Conservation (phyloP, 345 rosid species). For the Erysimum cheiranthoides region DNA sequence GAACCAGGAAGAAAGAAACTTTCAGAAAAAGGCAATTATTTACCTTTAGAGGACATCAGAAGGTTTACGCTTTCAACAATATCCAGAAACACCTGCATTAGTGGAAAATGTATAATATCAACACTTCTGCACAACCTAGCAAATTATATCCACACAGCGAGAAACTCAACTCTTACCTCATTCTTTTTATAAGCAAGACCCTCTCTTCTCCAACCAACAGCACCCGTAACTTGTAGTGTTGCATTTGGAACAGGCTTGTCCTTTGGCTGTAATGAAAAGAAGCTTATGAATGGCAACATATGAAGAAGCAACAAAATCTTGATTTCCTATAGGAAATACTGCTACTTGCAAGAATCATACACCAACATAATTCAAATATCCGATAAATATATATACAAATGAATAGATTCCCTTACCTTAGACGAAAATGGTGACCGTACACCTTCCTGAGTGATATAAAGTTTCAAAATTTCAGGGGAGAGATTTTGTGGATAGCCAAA, state of each 20-base stretch:
- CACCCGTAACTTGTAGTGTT: constrained; percentile 98
- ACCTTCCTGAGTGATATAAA: constrained; percentile 98
- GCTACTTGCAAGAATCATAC: constrained; percentile 4
- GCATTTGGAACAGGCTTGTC: constrained; percentile 98
- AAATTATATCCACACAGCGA: constrained; percentile 11
- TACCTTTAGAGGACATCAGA: constrained; percentile 98
- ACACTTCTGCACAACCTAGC: neutral
- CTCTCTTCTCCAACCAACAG: constrained; percentile 99
- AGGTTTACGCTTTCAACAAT: constrained; percentile 99
- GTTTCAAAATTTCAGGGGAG: constrained; percentile 97
- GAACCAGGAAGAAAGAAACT: constrained; percentile 20
- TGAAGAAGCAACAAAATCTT: constrained; percentile 19
- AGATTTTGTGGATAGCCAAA: constrained; percentile 98
- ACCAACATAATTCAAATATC: constrained; percentile 7
- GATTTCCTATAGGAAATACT: neutral
- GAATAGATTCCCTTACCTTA: constrained; percentile 59
- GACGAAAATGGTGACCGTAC: constrained; percentile 97
- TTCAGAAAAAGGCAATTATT: neutral
- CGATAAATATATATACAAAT: neutral
- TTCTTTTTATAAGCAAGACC: constrained; percentile 96
- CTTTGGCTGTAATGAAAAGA: constrained; percentile 51
- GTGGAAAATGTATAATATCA: constrained; percentile 32
- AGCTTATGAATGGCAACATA: constrained; percentile 7
- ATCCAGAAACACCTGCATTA: constrained; percentile 86
- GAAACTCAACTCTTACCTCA: constrained; percentile 61